phyloP scores from a whole-genome alignment of 202 grass and related monocot species.

The Saccharum hybrid region DNA sequence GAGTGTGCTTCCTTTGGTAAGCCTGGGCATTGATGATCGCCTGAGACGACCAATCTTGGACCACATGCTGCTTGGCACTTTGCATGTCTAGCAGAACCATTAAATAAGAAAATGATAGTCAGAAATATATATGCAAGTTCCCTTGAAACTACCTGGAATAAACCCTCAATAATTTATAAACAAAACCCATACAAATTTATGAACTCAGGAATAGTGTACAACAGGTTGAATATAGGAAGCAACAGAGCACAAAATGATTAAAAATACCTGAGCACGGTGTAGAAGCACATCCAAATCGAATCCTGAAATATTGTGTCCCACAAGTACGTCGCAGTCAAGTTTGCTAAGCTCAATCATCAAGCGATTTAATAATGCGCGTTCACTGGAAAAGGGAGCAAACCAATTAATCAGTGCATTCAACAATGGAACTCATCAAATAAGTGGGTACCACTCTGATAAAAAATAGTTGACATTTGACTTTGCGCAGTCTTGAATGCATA shows the following conservation, averaged over 20 bases:
- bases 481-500: neutral
- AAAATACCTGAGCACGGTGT: conserved; percentile 87
- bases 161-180: conserved; percentile 22
- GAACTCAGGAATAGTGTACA: conserved; percentile 9
- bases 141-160: neutral
- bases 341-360: conserved; percentile 97
- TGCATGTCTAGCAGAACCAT: conserved; percentile 65
- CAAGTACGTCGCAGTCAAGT: conserved; percentile 92
- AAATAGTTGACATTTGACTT: neutral
- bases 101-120: conserved; percentile 6
- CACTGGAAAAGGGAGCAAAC: conserved; percentile 60
- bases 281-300: conserved; percentile 97
- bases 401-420: conserved; percentile 25
- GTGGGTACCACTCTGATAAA: neutral
- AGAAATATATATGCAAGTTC: conserved; percentile 3
- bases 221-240: conserved; percentile 15
- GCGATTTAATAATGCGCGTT: conserved; percentile 94
- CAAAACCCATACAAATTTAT: conserved; percentile 20
- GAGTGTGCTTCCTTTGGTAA: conserved; percentile 83
- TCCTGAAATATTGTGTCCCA: conserved; percentile 98
- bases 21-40: conserved; percentile 87
- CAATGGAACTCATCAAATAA: conserved; percentile 39
- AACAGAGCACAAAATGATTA: conserved; percentile 27
- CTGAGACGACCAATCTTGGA: conserved; percentile 96
- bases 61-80: conserved; percentile 87